Conservation (phyloP, 345 rosid species). For the Salix udensis region DNA sequence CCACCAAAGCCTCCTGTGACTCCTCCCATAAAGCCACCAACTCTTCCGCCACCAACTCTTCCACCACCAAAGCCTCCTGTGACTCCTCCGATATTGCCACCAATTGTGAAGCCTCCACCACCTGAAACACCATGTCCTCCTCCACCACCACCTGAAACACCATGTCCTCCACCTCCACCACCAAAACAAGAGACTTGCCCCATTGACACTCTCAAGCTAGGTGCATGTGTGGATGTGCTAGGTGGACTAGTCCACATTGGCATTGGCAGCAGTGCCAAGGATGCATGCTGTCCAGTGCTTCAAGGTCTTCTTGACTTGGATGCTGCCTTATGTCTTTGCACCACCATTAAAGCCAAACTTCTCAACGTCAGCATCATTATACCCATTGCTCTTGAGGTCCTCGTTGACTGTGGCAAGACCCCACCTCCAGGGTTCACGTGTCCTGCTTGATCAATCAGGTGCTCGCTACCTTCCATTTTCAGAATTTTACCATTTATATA, state of each 20-base stretch:
- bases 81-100: constrained; percentile 19
- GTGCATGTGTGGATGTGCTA: constrained; percentile 81
- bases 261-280: constrained; percentile 67
- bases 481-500: background rate
- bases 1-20: constrained; percentile 1
- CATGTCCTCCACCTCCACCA: constrained; percentile 18
- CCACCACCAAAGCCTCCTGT: constrained; percentile 24
- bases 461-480: background rate
- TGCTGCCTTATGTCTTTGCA: constrained; percentile 89
- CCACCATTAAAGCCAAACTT: constrained; percentile 72
- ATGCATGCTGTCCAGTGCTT: constrained; percentile 80
- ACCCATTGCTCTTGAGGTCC: constrained; percentile 81
- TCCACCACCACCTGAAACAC: constrained; percentile 37
- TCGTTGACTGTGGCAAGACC: constrained; percentile 71
- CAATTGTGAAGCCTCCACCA: constrained; percentile 4
- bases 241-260: constrained; percentile 78
- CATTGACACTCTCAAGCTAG: constrained; percentile 65
- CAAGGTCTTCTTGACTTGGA: constrained; percentile 66
- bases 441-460: constrained; percentile 23
- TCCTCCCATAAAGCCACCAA: constrained; percentile 24
- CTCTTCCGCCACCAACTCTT: constrained; percentile 1
- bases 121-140: constrained; percentile 23
- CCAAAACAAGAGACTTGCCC: constrained; percentile 56
- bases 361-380: constrained; percentile 61
- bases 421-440: constrained; percentile 76